These are phyloP conservation scores for Plantago coronopus DNA, from an alignment of 305 asterid genomes.

Conservation along the genomic window DNA sequence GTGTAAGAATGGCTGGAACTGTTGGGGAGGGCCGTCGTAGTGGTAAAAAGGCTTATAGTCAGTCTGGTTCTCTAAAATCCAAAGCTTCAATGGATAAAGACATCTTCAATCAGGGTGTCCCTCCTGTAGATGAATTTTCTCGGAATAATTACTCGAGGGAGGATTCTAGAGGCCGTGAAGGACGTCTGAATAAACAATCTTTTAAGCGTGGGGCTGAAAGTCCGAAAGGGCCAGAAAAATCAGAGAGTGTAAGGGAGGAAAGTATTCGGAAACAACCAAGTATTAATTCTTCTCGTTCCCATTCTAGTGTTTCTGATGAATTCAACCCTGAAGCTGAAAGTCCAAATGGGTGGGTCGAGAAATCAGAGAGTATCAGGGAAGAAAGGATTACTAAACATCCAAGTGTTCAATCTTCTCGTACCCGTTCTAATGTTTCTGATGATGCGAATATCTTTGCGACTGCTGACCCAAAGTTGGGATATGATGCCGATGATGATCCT, in stretches of 20 bases:
- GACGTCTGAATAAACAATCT: constrained; percentile 22
- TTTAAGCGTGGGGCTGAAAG: constrained; percentile 21
- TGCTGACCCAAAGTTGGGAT: constrained; percentile 33
- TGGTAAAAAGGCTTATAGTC: constrained; percentile 29
- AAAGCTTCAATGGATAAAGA: constrained; percentile 35
- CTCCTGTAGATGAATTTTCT: constrained; percentile 31
- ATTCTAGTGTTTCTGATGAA: constrained; percentile 37
- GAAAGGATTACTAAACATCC: constrained; percentile 33
- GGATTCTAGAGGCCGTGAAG: constrained; percentile 26
- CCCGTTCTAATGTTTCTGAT: constrained; percentile 39
- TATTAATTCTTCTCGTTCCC: constrained; percentile 40
- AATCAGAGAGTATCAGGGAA: constrained; percentile 28
- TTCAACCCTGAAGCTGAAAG: constrained; percentile 24
- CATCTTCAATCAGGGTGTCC: constrained; percentile 25
- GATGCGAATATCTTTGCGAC: constrained; percentile 41
- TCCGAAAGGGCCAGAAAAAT: constrained; percentile 23
- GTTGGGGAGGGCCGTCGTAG: constrained; percentile 29
- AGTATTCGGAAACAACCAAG: constrained; percentile 35
- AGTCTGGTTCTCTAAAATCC: constrained; percentile 33
- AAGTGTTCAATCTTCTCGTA: constrained; percentile 38
- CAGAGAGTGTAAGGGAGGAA: constrained; percentile 29
- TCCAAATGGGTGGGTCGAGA: constrained; percentile 22
- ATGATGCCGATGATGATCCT: constrained; percentile 33
- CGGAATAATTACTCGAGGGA: constrained; percentile 30
- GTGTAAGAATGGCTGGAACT: constrained; percentile 24